Percentiles rank a stretch among this genome's conserved stretches.
Evolutionary conservation across 768 basidiomycete genomes (phyloP).

Genomic region (Vararia minispora): DNA sequence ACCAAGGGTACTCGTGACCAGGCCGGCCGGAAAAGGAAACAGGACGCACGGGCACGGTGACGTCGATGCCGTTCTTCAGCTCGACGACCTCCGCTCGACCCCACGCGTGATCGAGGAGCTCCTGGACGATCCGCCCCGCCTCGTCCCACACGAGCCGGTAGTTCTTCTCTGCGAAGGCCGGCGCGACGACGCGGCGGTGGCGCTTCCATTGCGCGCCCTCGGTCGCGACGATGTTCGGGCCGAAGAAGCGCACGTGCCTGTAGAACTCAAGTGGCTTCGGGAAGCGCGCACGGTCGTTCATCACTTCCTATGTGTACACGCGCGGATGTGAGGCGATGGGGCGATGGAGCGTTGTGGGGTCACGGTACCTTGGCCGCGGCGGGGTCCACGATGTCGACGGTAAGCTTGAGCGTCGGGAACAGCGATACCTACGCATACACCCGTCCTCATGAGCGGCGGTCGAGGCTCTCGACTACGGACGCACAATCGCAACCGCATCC

Average conservation of each 20-base stretch:
- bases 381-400: constrained; percentile 7
- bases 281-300: constrained; percentile 36
- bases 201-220: constrained; percentile 59
- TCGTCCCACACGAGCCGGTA: constrained; percentile 30
- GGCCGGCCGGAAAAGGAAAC: no score
- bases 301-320: constrained; percentile 36
- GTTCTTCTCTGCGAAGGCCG: constrained; percentile 49
- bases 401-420: no score
- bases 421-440: not conserved
- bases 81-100: constrained; percentile 25
- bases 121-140: constrained; percentile 21
- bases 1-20: no score
- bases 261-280: constrained; percentile 46
- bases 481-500: constrained; percentile 4
- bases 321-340: not conserved
- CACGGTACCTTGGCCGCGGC: constrained; percentile 7
- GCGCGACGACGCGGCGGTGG: constrained; percentile 49
- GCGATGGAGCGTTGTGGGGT: not conserved
- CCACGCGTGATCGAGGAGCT: constrained; percentile 34
- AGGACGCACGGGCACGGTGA: constrained; percentile 39
- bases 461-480: not conserved
- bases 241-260: constrained; percentile 35
- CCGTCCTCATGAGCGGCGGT: not conserved
- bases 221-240: constrained; percentile 51
- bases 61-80: constrained; percentile 37